Evolutionary conservation across 352 stramenopile species (phyloP), one percentile per base, ranked within the genome.

Genomic region (Thraustochytrium striatum): DNA sequence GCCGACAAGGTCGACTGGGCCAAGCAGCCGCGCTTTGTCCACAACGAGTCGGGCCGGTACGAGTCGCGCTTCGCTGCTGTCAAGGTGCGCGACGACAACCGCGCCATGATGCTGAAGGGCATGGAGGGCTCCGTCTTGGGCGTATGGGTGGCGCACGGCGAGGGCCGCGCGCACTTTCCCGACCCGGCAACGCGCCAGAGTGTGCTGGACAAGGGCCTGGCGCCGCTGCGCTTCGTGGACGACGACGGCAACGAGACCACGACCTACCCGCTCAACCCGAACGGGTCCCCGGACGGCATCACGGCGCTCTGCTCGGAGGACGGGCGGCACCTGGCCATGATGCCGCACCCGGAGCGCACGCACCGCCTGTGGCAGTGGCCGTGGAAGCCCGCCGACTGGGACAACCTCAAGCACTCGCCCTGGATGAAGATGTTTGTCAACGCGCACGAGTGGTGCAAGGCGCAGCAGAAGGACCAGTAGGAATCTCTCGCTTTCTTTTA

Each of bases 361-460:
- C 98, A 97, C 85, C 93, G 96, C 72, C 93, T 92, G 81, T 99
- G 94, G 91, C 96, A 99, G 88, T 98, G 94, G 93, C 95, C 96
- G 35, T 98, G 92, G 87, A 91, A 91, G 82, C 93, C 95, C 30
- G 87, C 92, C 35, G 78, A 88, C 68, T 75, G 87, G 7, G 65
- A 75, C 8, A 21, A 16, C 58, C 85, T 86, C 58, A 82, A 89
- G 21, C 91, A 89, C 41, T 95, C 93, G 57, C 95, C 96, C 13
- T 99, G 96, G 96, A 85, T 98, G 62, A 93, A 94, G 82, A 92
- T 98, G 86, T 99, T 98, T 87, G 94, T 98, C 86, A 99, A 99
- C 87, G 96, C 95, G 80, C 94, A 96, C 84, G 87, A 86, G 21
- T 99, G 97, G 85, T 98, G 94, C 84, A 92, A 98, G 44, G 53